A percentile compares a stretch with the other conserved stretches of the same genome.
These are phyloP conservation scores for Globisporangium splendens DNA, from an alignment of 352 stramenopile genomes.

Conservation along the genomic window DNA sequence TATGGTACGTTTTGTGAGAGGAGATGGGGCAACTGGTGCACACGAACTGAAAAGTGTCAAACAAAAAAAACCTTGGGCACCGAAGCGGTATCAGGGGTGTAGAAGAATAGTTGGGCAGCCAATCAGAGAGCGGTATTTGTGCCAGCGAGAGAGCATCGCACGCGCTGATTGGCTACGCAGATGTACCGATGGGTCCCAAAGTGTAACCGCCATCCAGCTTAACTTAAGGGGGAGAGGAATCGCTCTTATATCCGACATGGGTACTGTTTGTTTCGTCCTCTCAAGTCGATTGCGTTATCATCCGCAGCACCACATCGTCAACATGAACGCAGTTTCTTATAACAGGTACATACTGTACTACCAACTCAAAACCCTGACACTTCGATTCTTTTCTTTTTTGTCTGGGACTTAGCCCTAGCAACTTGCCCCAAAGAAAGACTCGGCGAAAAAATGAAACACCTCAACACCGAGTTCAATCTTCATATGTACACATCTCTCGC, in stretches of 20 bases:
- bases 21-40: background rate
- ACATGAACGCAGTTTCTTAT: too few relatives aligned
- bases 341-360: too few relatives aligned
- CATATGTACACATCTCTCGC: too few relatives aligned
- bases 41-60: background rate
- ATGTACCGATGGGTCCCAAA: background rate
- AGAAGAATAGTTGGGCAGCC: background rate
- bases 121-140: background rate
- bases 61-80: background rate
- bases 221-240: background rate
- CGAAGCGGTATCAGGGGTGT: background rate
- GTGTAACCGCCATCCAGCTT: background rate
- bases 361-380: too few relatives aligned
- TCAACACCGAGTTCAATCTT: too few relatives aligned
- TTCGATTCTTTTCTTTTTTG: too few relatives aligned
- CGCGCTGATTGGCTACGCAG: background rate
- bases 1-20: background rate
- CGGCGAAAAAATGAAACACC: too few relatives aligned
- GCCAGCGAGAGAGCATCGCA: background rate
- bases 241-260: background rate
- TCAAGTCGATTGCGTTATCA: too few relatives aligned
- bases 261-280: too few relatives aligned
- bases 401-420: too few relatives aligned
- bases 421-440: too few relatives aligned
- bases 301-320: too few relatives aligned